Evolutionary conservation across 75 land plant genomes (phyloP).

Genomic region (Isoetes taiwanensis): DNA sequence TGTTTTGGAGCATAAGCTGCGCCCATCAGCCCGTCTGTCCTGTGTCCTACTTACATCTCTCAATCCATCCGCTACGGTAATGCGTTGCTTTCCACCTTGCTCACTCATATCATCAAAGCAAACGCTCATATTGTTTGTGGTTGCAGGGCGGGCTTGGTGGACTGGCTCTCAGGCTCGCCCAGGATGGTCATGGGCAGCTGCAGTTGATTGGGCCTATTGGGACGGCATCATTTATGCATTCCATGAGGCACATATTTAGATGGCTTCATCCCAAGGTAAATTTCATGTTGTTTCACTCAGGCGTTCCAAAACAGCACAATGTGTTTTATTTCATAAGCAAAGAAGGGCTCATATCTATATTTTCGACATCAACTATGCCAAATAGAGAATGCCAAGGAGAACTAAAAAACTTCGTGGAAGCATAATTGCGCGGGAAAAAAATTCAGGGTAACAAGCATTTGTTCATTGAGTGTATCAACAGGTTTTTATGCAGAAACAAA

Average conservation of each 20-base stretch:
- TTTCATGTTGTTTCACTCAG: neutral
- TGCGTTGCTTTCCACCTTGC: neutral
- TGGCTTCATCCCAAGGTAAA: constrained; percentile 29
- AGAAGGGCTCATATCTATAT: no score
- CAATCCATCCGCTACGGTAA: constrained; percentile 17
- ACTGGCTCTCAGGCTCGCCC: constrained; percentile 19
- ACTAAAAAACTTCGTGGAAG: no score
- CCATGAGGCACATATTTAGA: constrained; percentile 17
- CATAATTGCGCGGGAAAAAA: neutral
- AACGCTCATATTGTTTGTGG: neutral
- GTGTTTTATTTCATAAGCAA: no score
- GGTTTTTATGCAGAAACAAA: no score
- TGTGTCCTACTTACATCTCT: constrained; percentile 27
- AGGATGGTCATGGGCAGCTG: constrained; percentile 26
- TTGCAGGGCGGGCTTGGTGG: constrained; percentile 26
- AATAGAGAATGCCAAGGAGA: no score
- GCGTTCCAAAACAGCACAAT: no score
- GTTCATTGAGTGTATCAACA: no score
- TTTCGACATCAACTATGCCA: no score
- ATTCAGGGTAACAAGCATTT: no score
- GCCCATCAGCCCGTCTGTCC: constrained; percentile 21
- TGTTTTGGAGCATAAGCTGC: constrained; percentile 21
- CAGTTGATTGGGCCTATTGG: constrained; percentile 23
- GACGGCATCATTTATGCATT: constrained; percentile 17
- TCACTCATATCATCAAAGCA: neutral